Conservation (phyloP, 1,284 basidiomycete species). For the Puccinia horiana region DNA sequence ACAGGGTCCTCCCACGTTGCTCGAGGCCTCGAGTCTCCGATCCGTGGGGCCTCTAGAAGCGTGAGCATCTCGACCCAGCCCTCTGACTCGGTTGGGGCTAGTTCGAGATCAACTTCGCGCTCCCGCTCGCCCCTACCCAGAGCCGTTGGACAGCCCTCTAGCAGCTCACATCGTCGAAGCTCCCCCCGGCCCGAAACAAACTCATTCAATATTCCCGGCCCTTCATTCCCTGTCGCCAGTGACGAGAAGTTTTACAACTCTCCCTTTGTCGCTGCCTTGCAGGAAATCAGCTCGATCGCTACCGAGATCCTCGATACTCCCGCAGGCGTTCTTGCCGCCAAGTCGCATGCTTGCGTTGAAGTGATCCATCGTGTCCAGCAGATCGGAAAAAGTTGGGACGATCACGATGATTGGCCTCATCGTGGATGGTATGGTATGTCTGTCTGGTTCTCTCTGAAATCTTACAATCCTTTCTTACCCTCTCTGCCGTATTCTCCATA, state of each 20-base stretch:
- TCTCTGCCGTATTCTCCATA: too few relatives aligned
- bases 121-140: slow-evolving; percentile 77
- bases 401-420: slow-evolving; percentile 95
- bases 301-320: slow-evolving; percentile 91
- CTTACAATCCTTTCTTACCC: not conserved
- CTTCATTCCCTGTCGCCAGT: not conserved
- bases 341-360: slow-evolving; percentile 79
- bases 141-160: slow-evolving; percentile 64
- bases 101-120: slow-evolving; percentile 91
- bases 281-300: slow-evolving; percentile 90
- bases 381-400: slow-evolving; percentile 92
- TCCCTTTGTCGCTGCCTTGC: slow-evolving; percentile 85
- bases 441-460: not conserved
- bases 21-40: slow-evolving; percentile 44
- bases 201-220: not conserved
- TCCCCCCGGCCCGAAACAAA: slow-evolving; percentile 62
- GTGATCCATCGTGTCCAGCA: slow-evolving; percentile 85
- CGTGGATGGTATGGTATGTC: slow-evolving; percentile 93
- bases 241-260: slow-evolving; percentile 60
- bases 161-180: slow-evolving; percentile 52
- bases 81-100: slow-evolving; percentile 69
- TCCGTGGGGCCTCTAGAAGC: slow-evolving; percentile 50
- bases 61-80: slow-evolving; percentile 63
- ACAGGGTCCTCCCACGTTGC: slow-evolving; percentile 50
- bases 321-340: slow-evolving; percentile 76